Conservation (phyloP, 495 filamentous ascomycete species). For the Aspergillus egyptiacus region DNA sequence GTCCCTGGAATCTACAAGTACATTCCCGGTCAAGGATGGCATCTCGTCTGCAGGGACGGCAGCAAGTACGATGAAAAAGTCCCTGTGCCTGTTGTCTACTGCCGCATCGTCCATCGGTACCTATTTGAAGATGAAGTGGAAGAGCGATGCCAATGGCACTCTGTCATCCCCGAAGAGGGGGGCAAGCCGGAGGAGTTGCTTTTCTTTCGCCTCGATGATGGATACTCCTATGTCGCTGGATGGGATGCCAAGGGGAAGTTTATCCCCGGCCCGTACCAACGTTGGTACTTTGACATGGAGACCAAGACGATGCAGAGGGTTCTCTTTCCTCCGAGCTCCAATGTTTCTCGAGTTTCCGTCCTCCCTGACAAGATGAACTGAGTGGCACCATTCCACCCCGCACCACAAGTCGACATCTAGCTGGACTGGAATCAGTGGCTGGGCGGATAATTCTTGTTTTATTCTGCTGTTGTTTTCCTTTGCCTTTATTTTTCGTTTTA, state of each 20-base stretch:
- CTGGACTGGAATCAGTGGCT: background rate
- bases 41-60: slow-evolving; percentile 36
- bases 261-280: slow-evolving; percentile 42
- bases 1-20: slow-evolving; percentile 43
- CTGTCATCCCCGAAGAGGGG: slow-evolving; percentile 31
- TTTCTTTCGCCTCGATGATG: slow-evolving; percentile 43
- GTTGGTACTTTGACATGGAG: slow-evolving; percentile 39
- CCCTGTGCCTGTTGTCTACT: slow-evolving; percentile 39
- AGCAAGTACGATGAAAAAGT: slow-evolving; percentile 34
- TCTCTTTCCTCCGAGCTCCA: slow-evolving; percentile 35
- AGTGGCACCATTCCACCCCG: background rate
- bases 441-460: background rate
- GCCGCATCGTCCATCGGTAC: slow-evolving; percentile 44
- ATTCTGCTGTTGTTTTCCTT: background rate
- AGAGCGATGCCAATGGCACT: slow-evolving; percentile 38
- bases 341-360: slow-evolving; percentile 38
- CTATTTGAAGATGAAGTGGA: slow-evolving; percentile 42
- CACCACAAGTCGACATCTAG: background rate
- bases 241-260: slow-evolving; percentile 42
- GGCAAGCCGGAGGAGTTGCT: slow-evolving; percentile 31
- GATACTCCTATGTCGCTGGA: slow-evolving; percentile 39
- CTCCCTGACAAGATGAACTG: slow-evolving; percentile 29
- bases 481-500: background rate
- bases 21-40: slow-evolving; percentile 40
- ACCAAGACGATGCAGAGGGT: slow-evolving; percentile 36